These are phyloP conservation scores for Claviceps sp. DNA, from an alignment of 2,329 filamentous ascomycete species.

Conservation along the genomic window DNA sequence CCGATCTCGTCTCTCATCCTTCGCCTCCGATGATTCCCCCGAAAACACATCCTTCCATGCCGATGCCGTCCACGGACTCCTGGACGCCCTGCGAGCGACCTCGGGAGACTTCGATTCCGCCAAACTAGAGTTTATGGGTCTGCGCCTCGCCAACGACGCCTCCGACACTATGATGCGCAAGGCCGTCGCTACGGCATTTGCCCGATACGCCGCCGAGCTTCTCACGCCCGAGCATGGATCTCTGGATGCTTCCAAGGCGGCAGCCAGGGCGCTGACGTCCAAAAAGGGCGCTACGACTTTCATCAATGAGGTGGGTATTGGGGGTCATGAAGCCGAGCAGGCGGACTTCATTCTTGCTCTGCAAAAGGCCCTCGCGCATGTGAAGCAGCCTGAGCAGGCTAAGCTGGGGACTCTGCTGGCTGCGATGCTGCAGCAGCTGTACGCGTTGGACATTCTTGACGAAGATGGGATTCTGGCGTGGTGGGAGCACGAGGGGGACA, in stretches of 20 bases:
- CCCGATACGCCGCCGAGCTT: conserved; percentile 65
- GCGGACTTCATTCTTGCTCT: conserved; percentile 72
- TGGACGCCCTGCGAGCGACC: conserved; percentile 68
- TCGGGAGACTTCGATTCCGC: conserved; percentile 66
- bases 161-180: conserved; percentile 79
- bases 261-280: conserved; percentile 44
- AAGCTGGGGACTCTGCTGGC: conserved; percentile 53
- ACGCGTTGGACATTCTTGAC: conserved; percentile 71
- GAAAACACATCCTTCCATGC: conserved; percentile 54
- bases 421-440: conserved; percentile 70
- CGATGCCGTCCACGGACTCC: conserved; percentile 75
- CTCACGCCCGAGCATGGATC: conserved; percentile 34
- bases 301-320: conserved; percentile 45
- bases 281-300: conserved; percentile 42
- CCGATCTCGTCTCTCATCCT: conserved; percentile 53
- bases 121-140: conserved; percentile 81
- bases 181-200: conserved; percentile 75
- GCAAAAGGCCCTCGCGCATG: conserved; percentile 63
- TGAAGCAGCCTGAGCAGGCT: conserved; percentile 40
- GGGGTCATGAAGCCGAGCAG: conserved; percentile 61
- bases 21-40: conserved; percentile 59
- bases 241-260: conserved; percentile 50
- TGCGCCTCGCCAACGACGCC: conserved; percentile 84
- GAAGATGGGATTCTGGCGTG: conserved; percentile 80
- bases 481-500: conserved; percentile 67